Conservation (phyloP, 2,329 filamentous ascomycete genomes). For the Xylaria sp. region DNA sequence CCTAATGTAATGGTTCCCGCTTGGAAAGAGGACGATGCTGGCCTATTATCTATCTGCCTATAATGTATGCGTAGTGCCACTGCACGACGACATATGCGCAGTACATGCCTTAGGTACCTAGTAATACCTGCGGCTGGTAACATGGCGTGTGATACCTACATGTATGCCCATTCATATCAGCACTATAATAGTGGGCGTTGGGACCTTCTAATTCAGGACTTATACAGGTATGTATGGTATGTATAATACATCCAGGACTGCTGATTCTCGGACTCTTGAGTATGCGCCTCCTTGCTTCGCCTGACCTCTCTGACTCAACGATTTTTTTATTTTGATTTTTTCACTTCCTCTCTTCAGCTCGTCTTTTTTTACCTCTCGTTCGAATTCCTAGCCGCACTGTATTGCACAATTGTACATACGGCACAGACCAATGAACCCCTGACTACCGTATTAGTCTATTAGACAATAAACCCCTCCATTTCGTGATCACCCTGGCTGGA, state of each 20-base stretch:
- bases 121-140: background rate
- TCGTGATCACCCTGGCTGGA: background rate
- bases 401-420: background rate
- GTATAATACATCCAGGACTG: too few relatives aligned
- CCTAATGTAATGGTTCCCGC: background rate
- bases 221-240: background rate
- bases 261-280: too few relatives aligned
- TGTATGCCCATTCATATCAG: conserved; percentile 8
- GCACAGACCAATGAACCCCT: conserved; percentile 17
- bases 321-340: background rate
- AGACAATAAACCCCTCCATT: background rate
- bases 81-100: too few relatives aligned
- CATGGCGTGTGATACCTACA: background rate
- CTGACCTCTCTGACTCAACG: background rate
- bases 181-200: conserved; percentile 12
- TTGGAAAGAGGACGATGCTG: background rate
- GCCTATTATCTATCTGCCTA: background rate
- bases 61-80: too few relatives aligned
- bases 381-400: conserved; percentile 1
- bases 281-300: background rate
- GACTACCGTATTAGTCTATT: background rate
- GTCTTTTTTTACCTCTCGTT: background rate
- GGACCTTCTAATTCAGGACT: conserved; percentile 13
- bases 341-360: background rate
- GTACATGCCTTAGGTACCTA: too few relatives aligned